Percentiles rank a stretch among this genome's conserved stretches.
These are phyloP conservation scores for Aspergillus hortae DNA, from an alignment of 2,329 filamentous ascomycete species.

Conservation along the genomic window DNA sequence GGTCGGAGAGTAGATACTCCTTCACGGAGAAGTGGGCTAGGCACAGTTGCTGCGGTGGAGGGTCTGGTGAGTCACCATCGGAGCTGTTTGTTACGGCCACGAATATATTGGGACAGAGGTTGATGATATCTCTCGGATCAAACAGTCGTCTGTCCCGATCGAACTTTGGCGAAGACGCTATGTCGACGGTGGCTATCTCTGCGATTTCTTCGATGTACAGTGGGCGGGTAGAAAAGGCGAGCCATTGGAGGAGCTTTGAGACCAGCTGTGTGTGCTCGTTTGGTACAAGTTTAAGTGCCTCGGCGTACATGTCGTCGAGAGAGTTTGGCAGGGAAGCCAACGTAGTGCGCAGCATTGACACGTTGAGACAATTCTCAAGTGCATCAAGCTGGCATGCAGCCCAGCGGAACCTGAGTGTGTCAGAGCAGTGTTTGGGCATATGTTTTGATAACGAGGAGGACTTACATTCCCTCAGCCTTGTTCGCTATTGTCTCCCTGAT, in stretches of 20 bases:
- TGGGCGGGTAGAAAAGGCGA: neutral
- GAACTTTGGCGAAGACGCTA: too few species aligned
- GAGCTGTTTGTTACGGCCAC: neutral
- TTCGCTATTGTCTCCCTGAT: slow-evolving; percentile 9
- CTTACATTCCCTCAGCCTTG: slow-evolving; percentile 18
- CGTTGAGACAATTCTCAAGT: slow-evolving; percentile 17
- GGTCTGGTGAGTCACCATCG: neutral
- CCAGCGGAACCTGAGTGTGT: slow-evolving; percentile 23
- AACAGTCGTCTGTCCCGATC: neutral
- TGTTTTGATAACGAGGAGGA: neutral
- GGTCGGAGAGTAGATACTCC: neutral
- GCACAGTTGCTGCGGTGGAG: neutral
- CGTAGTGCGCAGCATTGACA: slow-evolving; percentile 10
- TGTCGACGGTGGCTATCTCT: neutral
- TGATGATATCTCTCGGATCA: neutral
- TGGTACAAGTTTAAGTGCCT: neutral
- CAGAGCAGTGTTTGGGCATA: neutral
- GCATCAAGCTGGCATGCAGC: slow-evolving; percentile 24
- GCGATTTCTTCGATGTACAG: slow-evolving; percentile 2
- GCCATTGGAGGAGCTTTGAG: slow-evolving; percentile 1
- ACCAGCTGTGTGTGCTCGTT: neutral
- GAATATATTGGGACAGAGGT: neutral
- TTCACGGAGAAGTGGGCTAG: neutral
- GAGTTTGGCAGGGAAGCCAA: slow-evolving; percentile 16
- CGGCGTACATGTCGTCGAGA: neutral